Evolutionary conservation across 495 filamentous ascomycete species (phyloP), one percentile per base, ranked within the genome.

Genomic region (Ramalina intermedia): DNA sequence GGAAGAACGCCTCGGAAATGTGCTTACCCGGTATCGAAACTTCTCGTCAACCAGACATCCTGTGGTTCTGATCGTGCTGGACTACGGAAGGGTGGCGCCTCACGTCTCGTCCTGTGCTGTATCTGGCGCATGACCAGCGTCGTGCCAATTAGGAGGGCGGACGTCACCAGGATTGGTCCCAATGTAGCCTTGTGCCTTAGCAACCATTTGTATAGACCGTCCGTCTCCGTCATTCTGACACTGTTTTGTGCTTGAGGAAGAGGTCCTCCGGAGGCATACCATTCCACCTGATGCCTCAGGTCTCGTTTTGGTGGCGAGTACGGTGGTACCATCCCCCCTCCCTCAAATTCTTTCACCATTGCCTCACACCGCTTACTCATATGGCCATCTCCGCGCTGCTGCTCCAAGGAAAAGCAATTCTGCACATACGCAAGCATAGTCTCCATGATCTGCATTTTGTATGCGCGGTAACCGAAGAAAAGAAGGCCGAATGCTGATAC

Each of bases 401-500:
- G 20, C n/a, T 47, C 8, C 44, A 4, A 37, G 9, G 17, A 16
- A 16, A 12, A 27, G 44, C 44, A 47, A 20, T 16, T 47, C n/a
- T 47, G 24, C 17, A 47, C n/a, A 17, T 36, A 35, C 12, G 9
- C n/a, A 17, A 11, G 23, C 23, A 20, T 13, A 6, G 16, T 6
- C 5, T 14, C 44, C 18, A 23, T n/a, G 14, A 47, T 40, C n/a
- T 37, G 18, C 20, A 55, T 38, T 23, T 43, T 47, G 20, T 50
- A 50, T 13, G 37, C 27, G 21, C 48, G 53, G 14, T 37, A 45
- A 1, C 48, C 48, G 21, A 55, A 41, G 13, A 41, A 39, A 1
- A 54, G 43, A 20, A 54, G 24, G 13, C 52, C 47, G 41, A 44
- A 33, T 24, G 49, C 37, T 16, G 47, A 39, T 20, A 50, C 48